Conservation (phyloP, 768 basidiomycete species). For the Baorangia bicolor region DNA sequence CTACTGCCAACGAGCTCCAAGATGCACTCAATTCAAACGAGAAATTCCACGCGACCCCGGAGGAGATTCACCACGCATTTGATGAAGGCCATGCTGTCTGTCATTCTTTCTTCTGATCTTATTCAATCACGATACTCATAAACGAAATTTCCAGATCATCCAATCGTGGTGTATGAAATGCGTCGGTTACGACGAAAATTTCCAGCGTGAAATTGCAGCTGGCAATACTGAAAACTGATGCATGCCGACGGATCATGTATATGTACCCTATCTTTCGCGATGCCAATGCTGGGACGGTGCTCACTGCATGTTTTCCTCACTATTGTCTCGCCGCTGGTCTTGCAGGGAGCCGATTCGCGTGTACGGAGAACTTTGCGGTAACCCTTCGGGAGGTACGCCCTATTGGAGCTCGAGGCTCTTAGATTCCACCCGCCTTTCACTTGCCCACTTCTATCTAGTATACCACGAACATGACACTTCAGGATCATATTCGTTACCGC, state of each 20-base stretch:
- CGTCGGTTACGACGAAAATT: constrained; percentile 22
- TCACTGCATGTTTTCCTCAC: background rate
- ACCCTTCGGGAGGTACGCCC: background rate
- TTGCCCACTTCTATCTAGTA: background rate
- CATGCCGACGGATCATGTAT: background rate
- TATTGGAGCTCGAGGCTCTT: background rate
- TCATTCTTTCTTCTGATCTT: background rate
- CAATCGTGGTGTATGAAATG: constrained; percentile 20
- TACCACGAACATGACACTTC: background rate
- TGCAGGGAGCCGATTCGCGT: background rate
- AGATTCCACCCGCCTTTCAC: background rate
- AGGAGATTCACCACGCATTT: constrained; percentile 16
- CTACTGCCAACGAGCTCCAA: constrained; percentile 4
- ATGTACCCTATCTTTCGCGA: background rate
- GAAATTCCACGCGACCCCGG: constrained; percentile 12
- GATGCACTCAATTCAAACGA: background rate
- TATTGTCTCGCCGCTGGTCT: background rate
- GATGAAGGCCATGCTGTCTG: constrained; percentile 14
- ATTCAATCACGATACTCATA: background rate
- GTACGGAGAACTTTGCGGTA: background rate
- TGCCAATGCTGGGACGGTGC: background rate
- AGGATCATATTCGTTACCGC: background rate
- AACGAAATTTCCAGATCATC: constrained; percentile 4
- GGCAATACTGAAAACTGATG: constrained; percentile 7
- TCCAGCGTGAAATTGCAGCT: constrained; percentile 18